Percentiles rank a stretch among this genome's conserved stretches.
These are phyloP conservation scores for Phytophthora fragariae DNA, from an alignment of 352 stramenopile species.

Conservation along the genomic window DNA sequence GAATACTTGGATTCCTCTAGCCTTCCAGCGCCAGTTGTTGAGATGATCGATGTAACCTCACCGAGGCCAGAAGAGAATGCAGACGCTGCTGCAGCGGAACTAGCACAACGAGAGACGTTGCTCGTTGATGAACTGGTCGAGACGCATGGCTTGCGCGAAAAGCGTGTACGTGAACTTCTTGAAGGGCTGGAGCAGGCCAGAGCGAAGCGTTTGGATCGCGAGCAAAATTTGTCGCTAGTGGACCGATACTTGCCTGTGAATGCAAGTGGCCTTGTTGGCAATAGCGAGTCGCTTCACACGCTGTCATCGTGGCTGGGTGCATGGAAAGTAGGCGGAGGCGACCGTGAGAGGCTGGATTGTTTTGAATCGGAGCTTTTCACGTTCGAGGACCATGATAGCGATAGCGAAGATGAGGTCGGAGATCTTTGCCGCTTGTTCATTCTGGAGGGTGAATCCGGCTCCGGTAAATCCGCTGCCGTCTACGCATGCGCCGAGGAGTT, in stretches of 20 bases:
- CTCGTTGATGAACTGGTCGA: conserved; percentile 68
- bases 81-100: conserved; percentile 16
- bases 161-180: conserved; percentile 63
- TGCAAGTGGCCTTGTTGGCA: conserved; percentile 71
- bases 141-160: conserved; percentile 56
- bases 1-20: conserved; percentile 42
- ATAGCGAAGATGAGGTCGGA: conserved; percentile 63
- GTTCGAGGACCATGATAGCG: conserved; percentile 67
- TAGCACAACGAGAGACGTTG: conserved; percentile 39
- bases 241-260: conserved; percentile 72
- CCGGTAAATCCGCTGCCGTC: conserved; percentile 81
- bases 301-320: conserved; percentile 76
- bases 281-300: conserved; percentile 65
- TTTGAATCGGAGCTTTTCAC: conserved; percentile 74
- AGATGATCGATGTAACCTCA: conserved; percentile 36
- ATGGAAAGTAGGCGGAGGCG: conserved; percentile 70
- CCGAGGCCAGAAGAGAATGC: conserved; percentile 11
- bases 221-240: conserved; percentile 68
- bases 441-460: conserved; percentile 72
- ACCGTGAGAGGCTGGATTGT: conserved; percentile 51
- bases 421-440: conserved; percentile 78
- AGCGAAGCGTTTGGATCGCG: conserved; percentile 53
- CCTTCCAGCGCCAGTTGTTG: conserved; percentile 5
- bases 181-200: conserved; percentile 51
- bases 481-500: conserved; percentile 84